A percentile compares a stretch with the other conserved stretches of the same genome.
Conservation (phyloP, 2,329 filamentous ascomycete genomes). For the Chrysoporthe puriensis region DNA sequence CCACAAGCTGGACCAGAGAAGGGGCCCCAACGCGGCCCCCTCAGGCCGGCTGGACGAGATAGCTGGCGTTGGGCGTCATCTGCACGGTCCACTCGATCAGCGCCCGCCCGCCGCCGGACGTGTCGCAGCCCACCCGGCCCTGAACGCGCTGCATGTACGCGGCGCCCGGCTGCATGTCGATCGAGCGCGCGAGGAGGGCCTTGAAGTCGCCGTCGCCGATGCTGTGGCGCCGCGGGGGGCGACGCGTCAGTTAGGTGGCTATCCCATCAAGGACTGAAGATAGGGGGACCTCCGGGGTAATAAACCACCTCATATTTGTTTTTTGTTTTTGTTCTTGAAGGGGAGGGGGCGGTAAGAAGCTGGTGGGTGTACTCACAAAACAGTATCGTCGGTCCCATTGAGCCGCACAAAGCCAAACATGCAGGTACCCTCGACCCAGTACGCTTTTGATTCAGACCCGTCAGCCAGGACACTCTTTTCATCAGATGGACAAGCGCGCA, state of each 20-base stretch:
- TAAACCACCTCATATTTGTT: too few species aligned
- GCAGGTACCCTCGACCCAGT: conserved; percentile 13
- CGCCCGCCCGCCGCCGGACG: neutral
- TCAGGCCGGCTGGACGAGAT: neutral
- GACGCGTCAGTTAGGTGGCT: neutral
- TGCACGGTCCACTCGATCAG: conserved; percentile 20
- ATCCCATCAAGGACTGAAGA: neutral
- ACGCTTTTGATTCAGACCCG: neutral
- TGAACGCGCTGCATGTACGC: conserved; percentile 15
- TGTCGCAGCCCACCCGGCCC: conserved; percentile 13
- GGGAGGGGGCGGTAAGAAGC: too few species aligned
- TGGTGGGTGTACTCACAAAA: conserved; percentile 10
- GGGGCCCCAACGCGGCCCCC: neutral
- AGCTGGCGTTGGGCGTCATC: neutral
- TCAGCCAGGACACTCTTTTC: neutral
- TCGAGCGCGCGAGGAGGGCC: conserved; percentile 2
- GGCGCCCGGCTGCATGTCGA: conserved; percentile 4
- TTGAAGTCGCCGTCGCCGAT: conserved; percentile 17
- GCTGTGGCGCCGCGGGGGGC: neutral
- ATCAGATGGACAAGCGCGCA: neutral
- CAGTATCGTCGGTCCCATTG: conserved; percentile 8
- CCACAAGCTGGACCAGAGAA: too few species aligned
- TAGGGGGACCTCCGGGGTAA: neutral
- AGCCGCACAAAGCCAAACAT: conserved; percentile 21
- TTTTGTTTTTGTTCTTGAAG: too few species aligned